These are phyloP conservation scores for Beauveria scarabaeidicola DNA, from an alignment of 2,329 filamentous ascomycete species.

Conservation along the genomic window DNA sequence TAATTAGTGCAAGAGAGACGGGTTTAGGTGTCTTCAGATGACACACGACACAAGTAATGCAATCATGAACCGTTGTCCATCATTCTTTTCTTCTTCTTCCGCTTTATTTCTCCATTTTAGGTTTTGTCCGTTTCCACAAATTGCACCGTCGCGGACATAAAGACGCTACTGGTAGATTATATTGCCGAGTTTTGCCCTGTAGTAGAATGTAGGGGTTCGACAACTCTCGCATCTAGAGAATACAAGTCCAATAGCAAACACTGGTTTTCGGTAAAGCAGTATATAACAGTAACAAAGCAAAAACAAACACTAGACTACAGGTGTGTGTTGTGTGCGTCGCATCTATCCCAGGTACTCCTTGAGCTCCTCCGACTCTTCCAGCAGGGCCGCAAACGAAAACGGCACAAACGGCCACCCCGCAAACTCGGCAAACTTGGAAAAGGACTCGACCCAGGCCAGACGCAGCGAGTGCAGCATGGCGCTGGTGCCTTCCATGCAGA, in stretches of 20 bases:
- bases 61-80: no score
- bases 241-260: not conserved
- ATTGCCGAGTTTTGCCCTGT: no score
- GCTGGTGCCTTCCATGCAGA: constrained; percentile 92
- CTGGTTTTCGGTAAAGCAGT: constrained; percentile 7
- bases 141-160: no score
- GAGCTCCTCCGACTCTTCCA: constrained; percentile 70
- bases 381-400: constrained; percentile 74
- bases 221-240: not conserved
- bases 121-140: no score
- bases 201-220: no score
- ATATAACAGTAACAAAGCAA: constrained; percentile 16
- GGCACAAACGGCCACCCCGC: constrained; percentile 80
- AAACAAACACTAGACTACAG: not conserved
- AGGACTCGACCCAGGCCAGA: constrained; percentile 94
- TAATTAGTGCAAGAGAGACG: not conserved
- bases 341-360: constrained; percentile 44
- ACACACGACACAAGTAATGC: no score
- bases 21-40: no score
- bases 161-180: no score
- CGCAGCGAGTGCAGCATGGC: constrained; percentile 90
- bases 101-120: no score
- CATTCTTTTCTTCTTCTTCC: no score
- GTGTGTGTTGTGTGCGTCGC: not conserved
- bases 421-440: constrained; percentile 95